Base-by-base conservation (phyloP, 306 rosid species). In the Sphenostylis stenocarpa region DNA sequence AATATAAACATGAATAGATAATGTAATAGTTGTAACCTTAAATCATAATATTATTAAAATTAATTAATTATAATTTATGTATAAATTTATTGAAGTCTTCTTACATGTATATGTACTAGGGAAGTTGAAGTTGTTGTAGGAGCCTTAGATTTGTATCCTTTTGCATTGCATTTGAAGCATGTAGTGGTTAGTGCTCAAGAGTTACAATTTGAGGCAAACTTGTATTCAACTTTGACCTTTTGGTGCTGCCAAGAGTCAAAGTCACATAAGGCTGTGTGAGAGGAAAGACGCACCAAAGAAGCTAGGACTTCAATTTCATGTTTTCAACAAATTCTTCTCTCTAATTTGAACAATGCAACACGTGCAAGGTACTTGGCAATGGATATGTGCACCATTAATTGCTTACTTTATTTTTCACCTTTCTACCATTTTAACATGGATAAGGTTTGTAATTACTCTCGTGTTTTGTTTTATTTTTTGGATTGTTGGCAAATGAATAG, bases 221-320 rank as follows among this genome's bases (percentile, higher is more conserved):
- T 44, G 20, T 45, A 39, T 69, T 57, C 7, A 16, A 70, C 17
- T 58, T 77, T 73, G 79, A 53, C 74, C 79, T 31, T 64, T 80
- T 3, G 68, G 41, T 39, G 64, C 3, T 47, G 5, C 62, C 61
- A 72, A 72, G 16, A 63, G 74, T 79, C 78, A 51, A 79, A 48
- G 16, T 79, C 56, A 36, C 21, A 4, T 13, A 70, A 69, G 29
- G 52, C 9, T 58, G 23, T 14, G 26, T 53, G 36, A 9, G 7
- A 0, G 23, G 7, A 31, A 31, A 31, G 0, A 36, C 3, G 41
- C 41, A 41, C 16, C 6, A 34, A 19, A 56, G 29, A n/a, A n/a
- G n/a, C n/a, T n/a, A n/a, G n/a, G n/a, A n/a, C n/a, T n/a, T n/a
- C n/a, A n/a, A n/a, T n/a, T n/a, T n/a, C n/a, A n/a, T n/a, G 16